phyloP scores from a whole-genome alignment of 225 moss, liverwort and hornwort genomes.

The Polytrichum commune region DNA sequence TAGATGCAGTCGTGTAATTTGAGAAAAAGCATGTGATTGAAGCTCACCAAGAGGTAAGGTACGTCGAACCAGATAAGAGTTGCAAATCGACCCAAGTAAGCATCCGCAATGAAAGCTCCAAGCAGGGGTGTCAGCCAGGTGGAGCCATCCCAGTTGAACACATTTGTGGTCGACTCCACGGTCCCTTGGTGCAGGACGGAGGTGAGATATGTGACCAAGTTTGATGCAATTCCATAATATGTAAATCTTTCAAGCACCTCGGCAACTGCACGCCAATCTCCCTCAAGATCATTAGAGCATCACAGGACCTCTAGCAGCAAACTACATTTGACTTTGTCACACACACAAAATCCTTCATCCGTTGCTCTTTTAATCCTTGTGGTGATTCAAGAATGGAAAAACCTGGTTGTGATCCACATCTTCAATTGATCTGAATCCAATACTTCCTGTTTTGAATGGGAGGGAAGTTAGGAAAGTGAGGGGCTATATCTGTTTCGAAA shows the following conservation, averaged over 20 bases:
- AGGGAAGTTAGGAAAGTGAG: too few species aligned
- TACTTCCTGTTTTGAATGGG: too few species aligned
- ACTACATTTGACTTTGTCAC: not conserved
- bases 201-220: constrained; percentile 11
- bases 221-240: constrained; percentile 8
- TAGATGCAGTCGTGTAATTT: not conserved
- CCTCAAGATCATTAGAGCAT: not conserved
- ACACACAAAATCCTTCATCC: not conserved
- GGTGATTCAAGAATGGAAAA: not conserved
- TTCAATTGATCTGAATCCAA: too few species aligned
- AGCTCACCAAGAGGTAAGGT: constrained; percentile 7
- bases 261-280: constrained; percentile 3
- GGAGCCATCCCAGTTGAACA: constrained; percentile 14
- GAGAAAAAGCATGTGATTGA: not conserved
- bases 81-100: constrained; percentile 12
- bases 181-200: constrained; percentile 5
- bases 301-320: too few species aligned
- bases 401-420: too few species aligned
- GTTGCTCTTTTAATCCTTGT: not conserved
- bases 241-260: constrained; percentile 11
- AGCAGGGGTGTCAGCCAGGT: constrained; percentile 6
- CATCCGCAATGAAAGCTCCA: constrained; percentile 15
- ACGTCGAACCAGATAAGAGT: constrained; percentile 2
- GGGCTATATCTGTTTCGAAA: too few species aligned
- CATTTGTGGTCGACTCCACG: constrained; percentile 2